A percentile compares a stretch with the other conserved stretches of the same genome.
phyloP scores from a whole-genome alignment of 1,139 yeast species.

The Ogataea hybrid region DNA sequence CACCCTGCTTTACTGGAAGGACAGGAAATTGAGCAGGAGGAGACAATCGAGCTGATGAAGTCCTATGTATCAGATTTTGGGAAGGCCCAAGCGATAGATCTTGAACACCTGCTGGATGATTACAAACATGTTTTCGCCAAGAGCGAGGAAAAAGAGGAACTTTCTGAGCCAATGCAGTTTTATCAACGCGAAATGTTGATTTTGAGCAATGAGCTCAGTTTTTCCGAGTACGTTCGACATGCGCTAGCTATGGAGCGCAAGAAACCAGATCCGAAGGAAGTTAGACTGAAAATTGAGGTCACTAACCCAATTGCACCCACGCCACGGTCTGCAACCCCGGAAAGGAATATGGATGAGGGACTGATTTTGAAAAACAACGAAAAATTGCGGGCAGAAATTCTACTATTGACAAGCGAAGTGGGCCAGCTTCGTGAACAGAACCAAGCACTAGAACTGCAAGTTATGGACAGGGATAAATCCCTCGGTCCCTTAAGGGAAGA shows the following conservation, averaged over 20 bases:
- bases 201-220: constrained; percentile 61
- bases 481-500: constrained; percentile 6
- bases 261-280: neutral
- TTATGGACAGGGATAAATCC: neutral
- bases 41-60: neutral
- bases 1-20: constrained; percentile 1
- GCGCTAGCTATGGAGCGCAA: constrained; percentile 5
- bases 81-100: constrained; percentile 1
- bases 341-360: neutral
- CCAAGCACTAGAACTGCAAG: neutral
- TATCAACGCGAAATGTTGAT: constrained; percentile 60
- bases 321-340: neutral
- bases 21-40: neutral
- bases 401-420: neutral
- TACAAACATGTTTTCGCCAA: constrained; percentile 17
- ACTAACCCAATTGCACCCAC: neutral
- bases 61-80: neutral
- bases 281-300: neutral
- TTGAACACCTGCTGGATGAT: constrained; percentile 13
- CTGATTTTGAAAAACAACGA: neutral
- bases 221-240: constrained; percentile 49
- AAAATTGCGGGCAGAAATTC: neutral
- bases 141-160: constrained; percentile 6
- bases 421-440: neutral
- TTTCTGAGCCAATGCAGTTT: constrained; percentile 34